Percentiles rank a stretch among this genome's conserved stretches.
phyloP scores from a whole-genome alignment of 805 yeast genomes.

The Candida takata region DNA sequence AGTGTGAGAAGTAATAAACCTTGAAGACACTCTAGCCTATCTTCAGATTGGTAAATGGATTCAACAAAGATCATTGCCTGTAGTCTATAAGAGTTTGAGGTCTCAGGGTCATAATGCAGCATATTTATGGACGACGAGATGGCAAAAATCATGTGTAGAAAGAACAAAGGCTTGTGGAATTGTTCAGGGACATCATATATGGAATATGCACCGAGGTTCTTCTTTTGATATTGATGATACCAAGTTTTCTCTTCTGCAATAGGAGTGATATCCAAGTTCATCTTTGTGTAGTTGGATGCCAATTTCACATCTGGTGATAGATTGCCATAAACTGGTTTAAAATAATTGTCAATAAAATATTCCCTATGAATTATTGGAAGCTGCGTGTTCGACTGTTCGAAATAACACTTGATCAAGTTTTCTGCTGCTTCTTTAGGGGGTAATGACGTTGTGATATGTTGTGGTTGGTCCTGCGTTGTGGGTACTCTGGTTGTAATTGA shows the following conservation, averaged over 20 bases:
- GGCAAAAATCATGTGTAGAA: slow-evolving; percentile 72
- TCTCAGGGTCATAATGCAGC: slow-evolving; percentile 54
- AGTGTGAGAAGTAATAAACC: slow-evolving; percentile 61
- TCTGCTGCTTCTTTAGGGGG: slow-evolving; percentile 72
- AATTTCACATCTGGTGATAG: slow-evolving; percentile 46
- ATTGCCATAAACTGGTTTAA: slow-evolving; percentile 75
- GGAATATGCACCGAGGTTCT: slow-evolving; percentile 2
- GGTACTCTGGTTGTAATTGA: slow-evolving; percentile 24
- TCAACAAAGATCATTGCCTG: slow-evolving; percentile 59
- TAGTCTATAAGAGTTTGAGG: slow-evolving; percentile 62
- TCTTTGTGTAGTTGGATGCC: slow-evolving; percentile 50
- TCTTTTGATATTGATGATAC: slow-evolving; percentile 34
- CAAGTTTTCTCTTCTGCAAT: slow-evolving; percentile 34
- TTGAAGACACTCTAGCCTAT: slow-evolving; percentile 66
- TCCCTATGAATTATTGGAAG: slow-evolving; percentile 81
- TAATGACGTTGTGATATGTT: slow-evolving; percentile 34
- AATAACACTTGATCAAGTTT: slow-evolving; percentile 53
- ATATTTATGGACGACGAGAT: slow-evolving; percentile 72
- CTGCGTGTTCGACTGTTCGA: slow-evolving; percentile 77
- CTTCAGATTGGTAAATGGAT: slow-evolving; percentile 46
- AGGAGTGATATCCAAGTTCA: slow-evolving; percentile 30
- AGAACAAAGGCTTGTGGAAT: slow-evolving; percentile 53
- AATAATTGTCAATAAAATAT: slow-evolving; percentile 56
- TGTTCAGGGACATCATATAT: slow-evolving; percentile 35
- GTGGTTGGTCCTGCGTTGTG: slow-evolving; percentile 15